These are phyloP conservation scores for Bolboschoenus planiculmis DNA, from an alignment of 176 grass and related monocot species.

Conservation along the genomic window DNA sequence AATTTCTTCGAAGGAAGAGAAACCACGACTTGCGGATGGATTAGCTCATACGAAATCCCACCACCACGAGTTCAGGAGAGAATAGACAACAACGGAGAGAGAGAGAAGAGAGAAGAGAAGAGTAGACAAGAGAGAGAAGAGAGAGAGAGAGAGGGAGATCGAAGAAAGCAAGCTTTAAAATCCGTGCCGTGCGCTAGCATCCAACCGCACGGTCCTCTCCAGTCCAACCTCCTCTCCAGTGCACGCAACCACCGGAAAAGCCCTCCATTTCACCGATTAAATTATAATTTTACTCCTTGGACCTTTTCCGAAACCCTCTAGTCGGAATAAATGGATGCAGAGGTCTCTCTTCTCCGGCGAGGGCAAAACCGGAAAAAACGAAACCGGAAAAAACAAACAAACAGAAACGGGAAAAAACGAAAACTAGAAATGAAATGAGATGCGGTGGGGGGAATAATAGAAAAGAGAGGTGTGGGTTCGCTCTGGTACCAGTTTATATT, in stretches of 20 bases:
- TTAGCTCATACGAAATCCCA: conserved; percentile 18
- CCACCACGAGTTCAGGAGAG: conserved; percentile 10
- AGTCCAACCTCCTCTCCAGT: conserved; percentile 4
- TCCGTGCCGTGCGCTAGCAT: conserved; percentile 28
- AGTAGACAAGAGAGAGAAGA: background rate
- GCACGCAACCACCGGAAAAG: background rate
- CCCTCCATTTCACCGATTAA: conserved; percentile 5
- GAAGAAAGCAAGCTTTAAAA: conserved; percentile 25
- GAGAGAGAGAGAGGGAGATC: background rate
- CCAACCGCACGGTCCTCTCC: conserved; percentile 27
- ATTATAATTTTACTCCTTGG: background rate
- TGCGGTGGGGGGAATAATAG: background rate
- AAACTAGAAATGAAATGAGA: background rate
- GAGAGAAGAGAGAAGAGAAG: background rate
- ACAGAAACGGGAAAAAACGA: background rate
- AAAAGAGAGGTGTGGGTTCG: background rate
- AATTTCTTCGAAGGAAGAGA: conserved; percentile 25
- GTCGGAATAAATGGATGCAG: conserved; percentile 11
- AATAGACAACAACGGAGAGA: background rate
- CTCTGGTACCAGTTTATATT: conserved; percentile 17
- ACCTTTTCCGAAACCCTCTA: background rate
- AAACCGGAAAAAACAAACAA: background rate
- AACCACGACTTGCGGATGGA: conserved; percentile 1
- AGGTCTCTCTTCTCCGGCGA: conserved; percentile 18
- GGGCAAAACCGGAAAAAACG: background rate